Evolutionary conservation across 371 early-diverging fungal species (phyloP), one percentile per base, ranked within the genome.

Genomic region (Saksenaea vasiformis): DNA sequence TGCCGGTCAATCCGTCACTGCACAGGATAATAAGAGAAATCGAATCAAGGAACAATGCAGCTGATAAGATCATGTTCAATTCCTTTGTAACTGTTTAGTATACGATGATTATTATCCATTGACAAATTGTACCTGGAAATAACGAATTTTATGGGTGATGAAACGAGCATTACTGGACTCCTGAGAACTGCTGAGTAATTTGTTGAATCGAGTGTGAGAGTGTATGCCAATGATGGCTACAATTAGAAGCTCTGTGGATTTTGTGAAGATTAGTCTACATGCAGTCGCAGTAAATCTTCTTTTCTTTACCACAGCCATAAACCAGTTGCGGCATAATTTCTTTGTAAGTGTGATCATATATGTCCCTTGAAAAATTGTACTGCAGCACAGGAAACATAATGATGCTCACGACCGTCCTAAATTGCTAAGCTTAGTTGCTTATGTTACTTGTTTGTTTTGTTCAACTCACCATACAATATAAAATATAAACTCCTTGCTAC

Each of bases 291-390:
- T 47, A 47, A 9, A 8, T 60, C 9, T 31, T 31, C 4, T 7
- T 51, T 19, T 10, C 9, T 56, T 54, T 64, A 76, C 78, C 82
- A 55, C 66, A 62, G 22, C 79, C 78, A 62, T 82, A 82, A 3
- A 77, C 71, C 5, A 82, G 55, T 56, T 82, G 71, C 31, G 82
- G 82, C 65, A 82, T 76, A 39, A 79, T 68, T 70, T 82, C 82
- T 60, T 78, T 77, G 39, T 71, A 82, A 1, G 79, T 79, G 15
- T 60, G 55, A 35, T 70, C 62, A 34, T 80, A 80, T 37, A 78
- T 65, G 13, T 70, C 66, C 39, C 74, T 62, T 17, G 76, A 77
- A 56, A 76, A 80, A 60, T 74, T 78, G 54, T 66, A 77, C 58
- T 77, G 84, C 11, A 84, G 35, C 2, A 80, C 54, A 11, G 84